Evolutionary conservation across 805 yeast genomes (phyloP).

Genomic region (Cyberlindnera americana): DNA sequence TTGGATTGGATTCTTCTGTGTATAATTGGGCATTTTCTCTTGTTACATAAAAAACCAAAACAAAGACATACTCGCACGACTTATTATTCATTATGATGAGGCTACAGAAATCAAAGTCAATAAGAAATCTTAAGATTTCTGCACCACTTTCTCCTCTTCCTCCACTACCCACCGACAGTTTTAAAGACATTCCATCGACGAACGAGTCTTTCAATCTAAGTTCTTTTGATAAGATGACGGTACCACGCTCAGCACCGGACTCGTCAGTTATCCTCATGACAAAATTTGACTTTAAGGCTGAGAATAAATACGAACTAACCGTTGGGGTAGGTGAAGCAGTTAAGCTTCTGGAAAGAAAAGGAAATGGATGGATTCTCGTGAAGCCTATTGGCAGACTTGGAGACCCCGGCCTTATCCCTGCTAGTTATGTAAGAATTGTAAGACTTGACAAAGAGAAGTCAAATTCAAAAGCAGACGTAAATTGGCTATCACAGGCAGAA

Average conservation of each 20-base stretch:
- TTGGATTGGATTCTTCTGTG: no score
- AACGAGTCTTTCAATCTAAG: not conserved
- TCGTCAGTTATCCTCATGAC: constrained; percentile 38
- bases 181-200: not conserved
- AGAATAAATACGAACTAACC: constrained; percentile 41
- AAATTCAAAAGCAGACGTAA: constrained; percentile 18
- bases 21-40: not conserved
- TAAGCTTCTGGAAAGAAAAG: constrained; percentile 43
- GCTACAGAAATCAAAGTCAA: constrained; percentile 10
- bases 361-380: constrained; percentile 54
- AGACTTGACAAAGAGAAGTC: constrained; percentile 31
- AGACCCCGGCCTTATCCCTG: constrained; percentile 50
- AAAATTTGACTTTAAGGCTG: constrained; percentile 43
- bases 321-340: constrained; percentile 49
- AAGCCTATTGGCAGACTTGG: constrained; percentile 47
- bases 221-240: not conserved
- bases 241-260: constrained; percentile 16
- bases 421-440: constrained; percentile 45
- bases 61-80: not conserved
- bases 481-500: constrained; percentile 20
- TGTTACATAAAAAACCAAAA: not conserved
- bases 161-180: constrained; percentile 7
- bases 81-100: constrained; percentile 2
- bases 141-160: constrained; percentile 11
- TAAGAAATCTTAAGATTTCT: constrained; percentile 15